Evolutionary conservation across 192 early-diverging fungal genomes (phyloP), one percentile per base, ranked within the genome.

Genomic region (Kappamyces sp.): DNA sequence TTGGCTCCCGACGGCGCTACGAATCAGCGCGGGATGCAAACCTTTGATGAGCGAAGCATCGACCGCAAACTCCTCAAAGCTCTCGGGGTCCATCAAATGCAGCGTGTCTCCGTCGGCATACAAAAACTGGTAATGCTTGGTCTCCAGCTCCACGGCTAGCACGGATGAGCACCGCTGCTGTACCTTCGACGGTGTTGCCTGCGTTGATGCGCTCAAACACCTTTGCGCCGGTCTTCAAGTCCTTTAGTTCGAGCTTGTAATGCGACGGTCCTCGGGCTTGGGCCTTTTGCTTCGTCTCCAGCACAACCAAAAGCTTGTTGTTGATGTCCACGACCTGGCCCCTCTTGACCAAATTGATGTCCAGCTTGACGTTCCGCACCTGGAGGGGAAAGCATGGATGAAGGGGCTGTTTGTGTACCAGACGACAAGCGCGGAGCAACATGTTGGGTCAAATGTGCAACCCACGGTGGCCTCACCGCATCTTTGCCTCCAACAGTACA

Each of bases 241-340:
- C 86, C 63, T 83, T 76, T 36, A 93, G 61, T 1, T 87, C 85
- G 47, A 89, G 67, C 74, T 86, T 69, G 29, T 47, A 61, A 46
- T 52, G 49, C 1, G 85, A 78, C 35, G 79, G 78, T 2, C 84
- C 80, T 6, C 86, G 69, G n/a, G 86, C 84, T n/a, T 84, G 81
- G 38, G 84, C 76, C 22, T 77, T 76, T 3, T 86, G 79, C 35
- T 87, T 83, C 43, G 78, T 73, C 50, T 68, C 68, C 30, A 81
- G 55, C 3, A 93, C 87, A 11, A 86, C 74, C 57, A 77, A 81
- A n/a, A 86, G 81, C 9, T 63, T 72, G 49, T 78, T 82, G 30
- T 83, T 81, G 61, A 74, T 67, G 34, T 88, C 78, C 12, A 93
- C 77, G 1, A 91, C 83, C 60, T 75, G 74, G 7, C 89, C 87